phyloP scores from a whole-genome alignment of 2,329 filamentous ascomycete genomes.

The Aureobasidium sp. region DNA sequence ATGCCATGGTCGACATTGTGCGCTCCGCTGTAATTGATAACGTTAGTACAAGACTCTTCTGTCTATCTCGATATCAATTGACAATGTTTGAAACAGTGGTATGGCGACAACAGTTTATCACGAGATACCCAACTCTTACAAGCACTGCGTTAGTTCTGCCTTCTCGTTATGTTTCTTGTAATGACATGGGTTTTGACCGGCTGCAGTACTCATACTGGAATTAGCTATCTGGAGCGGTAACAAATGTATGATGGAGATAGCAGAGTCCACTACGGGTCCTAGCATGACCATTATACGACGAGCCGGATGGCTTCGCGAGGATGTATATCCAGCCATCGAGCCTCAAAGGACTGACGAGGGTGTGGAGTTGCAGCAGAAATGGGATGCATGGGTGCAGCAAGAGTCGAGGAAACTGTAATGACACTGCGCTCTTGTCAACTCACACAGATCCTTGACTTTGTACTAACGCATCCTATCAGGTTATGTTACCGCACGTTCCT shows the following conservation, averaged over 20 bases:
- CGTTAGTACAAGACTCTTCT: too few species aligned
- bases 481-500: not conserved
- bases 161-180: too few species aligned
- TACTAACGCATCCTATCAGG: not conserved
- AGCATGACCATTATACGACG: not conserved
- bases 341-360: not conserved
- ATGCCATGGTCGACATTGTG: too few species aligned
- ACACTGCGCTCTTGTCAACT: not conserved
- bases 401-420: not conserved
- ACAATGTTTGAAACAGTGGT: too few species aligned
- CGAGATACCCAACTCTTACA: too few species aligned
- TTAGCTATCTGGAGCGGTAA: not conserved
- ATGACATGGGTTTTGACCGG: too few species aligned
- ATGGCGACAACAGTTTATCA: too few species aligned
- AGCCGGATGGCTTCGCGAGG: not conserved
- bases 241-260: not conserved
- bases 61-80: too few species aligned
- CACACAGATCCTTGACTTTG: not conserved
- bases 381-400: not conserved
- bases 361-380: not conserved
- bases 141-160: too few species aligned
- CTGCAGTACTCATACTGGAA: too few species aligned
- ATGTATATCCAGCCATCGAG: not conserved
- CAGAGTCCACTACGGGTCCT: not conserved
- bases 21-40: too few species aligned